These are phyloP conservation scores for Trametes versicolor DNA, from an alignment of 1,284 basidiomycete species.

Conservation along the genomic window DNA sequence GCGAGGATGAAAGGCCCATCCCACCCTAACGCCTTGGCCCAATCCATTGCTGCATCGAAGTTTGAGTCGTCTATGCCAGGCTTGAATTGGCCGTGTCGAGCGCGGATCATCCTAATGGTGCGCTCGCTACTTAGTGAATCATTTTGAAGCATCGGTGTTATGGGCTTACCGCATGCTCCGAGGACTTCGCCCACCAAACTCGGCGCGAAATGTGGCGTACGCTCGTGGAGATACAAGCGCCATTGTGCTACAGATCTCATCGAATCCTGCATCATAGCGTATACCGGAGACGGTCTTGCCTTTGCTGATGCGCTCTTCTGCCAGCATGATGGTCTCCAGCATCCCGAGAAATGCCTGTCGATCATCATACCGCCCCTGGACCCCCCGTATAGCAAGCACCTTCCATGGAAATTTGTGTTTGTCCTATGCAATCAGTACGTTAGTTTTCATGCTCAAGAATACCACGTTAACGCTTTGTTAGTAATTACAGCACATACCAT, in stretches of 20 bases:
- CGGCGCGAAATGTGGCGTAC: not conserved
- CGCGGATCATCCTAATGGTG: not conserved
- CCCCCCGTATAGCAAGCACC: not conserved
- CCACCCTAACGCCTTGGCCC: not conserved
- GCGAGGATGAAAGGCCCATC: slow-evolving; percentile 11
- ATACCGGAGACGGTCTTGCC: slow-evolving; percentile 13
- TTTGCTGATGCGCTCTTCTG: slow-evolving; percentile 2
- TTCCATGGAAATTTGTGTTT: slow-evolving; percentile 4
- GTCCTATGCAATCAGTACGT: not conserved
- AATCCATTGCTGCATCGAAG: slow-evolving; percentile 3
- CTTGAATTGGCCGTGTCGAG: not conserved
- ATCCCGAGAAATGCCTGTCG: slow-evolving; percentile 10
- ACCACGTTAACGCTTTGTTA: too few species aligned
- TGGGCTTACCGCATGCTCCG: slow-evolving; percentile 5
- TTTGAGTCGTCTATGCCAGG: slow-evolving; percentile 9
- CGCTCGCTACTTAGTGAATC: not conserved
- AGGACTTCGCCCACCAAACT: slow-evolving; percentile 6
- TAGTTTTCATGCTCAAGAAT: not conserved
- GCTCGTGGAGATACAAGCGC: slow-evolving; percentile 12
- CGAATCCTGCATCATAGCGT: slow-evolving; percentile 6
- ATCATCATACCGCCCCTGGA: not conserved
- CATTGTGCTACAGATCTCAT: slow-evolving; percentile 8
- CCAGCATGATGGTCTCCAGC: slow-evolving; percentile 7
- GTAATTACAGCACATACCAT: not conserved
- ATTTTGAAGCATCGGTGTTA: too few species aligned